Conservation (phyloP, 495 filamentous ascomycete species). For the Tuber aestivum region DNA sequence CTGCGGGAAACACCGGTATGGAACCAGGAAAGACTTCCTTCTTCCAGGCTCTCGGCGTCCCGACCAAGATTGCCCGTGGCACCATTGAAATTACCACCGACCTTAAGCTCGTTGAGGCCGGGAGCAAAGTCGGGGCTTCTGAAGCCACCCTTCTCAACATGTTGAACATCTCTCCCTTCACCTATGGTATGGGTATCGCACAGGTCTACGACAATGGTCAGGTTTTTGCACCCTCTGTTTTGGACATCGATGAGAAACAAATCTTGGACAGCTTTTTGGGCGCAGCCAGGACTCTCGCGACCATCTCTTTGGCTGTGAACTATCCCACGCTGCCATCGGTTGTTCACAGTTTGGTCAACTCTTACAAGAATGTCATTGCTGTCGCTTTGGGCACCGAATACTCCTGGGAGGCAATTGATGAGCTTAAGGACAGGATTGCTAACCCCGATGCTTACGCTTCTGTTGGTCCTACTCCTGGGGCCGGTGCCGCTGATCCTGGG, state of each 20-base stretch:
- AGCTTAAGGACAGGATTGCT: conserved; percentile 97
- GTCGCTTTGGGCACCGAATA: conserved; percentile 86
- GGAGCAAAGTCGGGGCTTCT: conserved; percentile 91
- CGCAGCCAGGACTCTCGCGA: conserved; percentile 80
- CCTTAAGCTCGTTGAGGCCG: conserved; percentile 92
- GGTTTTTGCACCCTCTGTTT: conserved; percentile 71
- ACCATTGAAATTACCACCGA: conserved; percentile 99
- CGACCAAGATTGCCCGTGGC: conserved; percentile 99
- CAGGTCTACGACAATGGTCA: conserved; percentile 98
- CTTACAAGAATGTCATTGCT: conserved; percentile 93
- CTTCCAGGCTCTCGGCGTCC: conserved; percentile 99
- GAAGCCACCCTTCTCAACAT: conserved; percentile 98
- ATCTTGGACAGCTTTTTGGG: conserved; percentile 75
- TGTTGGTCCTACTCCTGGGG: conserved; percentile 60
- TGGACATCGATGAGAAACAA: conserved; percentile 91
- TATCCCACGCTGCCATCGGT: conserved; percentile 96
- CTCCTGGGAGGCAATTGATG: conserved; percentile 91
- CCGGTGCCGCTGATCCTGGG: conserved; percentile 49
- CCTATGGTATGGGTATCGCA: conserved; percentile 91
- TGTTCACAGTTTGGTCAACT: conserved; percentile 89
- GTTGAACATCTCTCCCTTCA: conserved; percentile 99
- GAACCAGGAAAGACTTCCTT: conserved; percentile 99
- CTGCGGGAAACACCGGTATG: conserved; percentile 99
- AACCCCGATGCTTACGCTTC: conserved; percentile 93
- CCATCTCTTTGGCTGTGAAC: conserved; percentile 81